Conservation (phyloP, 148 eudicot species). For the Heliosperma pusillum region DNA sequence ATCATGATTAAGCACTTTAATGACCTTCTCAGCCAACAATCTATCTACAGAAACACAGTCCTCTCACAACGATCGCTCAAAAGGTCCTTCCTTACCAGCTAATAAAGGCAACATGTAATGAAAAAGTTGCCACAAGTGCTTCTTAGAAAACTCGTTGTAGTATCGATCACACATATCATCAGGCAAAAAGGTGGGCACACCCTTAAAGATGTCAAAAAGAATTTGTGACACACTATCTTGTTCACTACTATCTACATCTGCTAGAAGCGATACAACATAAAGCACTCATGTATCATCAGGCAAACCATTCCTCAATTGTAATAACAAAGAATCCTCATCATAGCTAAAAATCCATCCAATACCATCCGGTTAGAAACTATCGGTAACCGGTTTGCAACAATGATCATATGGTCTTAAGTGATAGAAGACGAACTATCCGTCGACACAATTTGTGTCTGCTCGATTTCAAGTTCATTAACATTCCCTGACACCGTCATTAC, state of each 20-base stretch:
- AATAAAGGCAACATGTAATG: slow-evolving; percentile 91
- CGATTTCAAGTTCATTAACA: slow-evolving; percentile 31
- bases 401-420: slow-evolving; percentile 35
- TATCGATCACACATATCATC: slow-evolving; percentile 43
- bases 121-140: slow-evolving; percentile 81
- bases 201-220: slow-evolving; percentile 52
- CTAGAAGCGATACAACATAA: slow-evolving; percentile 66
- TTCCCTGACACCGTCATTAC: slow-evolving; percentile 39
- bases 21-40: slow-evolving; percentile 82
- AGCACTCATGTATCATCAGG: slow-evolving; percentile 53
- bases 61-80: slow-evolving; percentile 74
- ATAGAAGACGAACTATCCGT: slow-evolving; percentile 33
- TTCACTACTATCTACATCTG: slow-evolving; percentile 52
- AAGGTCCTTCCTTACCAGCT: slow-evolving; percentile 78
- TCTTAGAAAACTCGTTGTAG: slow-evolving; percentile 77
- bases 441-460: slow-evolving; percentile 32
- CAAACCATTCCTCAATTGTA: slow-evolving; percentile 60
- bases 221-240: slow-evolving; percentile 61
- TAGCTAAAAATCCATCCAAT: slow-evolving; percentile 34
- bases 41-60: slow-evolving; percentile 83
- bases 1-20: slow-evolving; percentile 73
- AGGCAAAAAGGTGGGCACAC: slow-evolving; percentile 72
- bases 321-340: slow-evolving; percentile 55
- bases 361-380: slow-evolving; percentile 28
- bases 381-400: slow-evolving; percentile 33